Percentiles rank a stretch among this genome's conserved stretches.
These are phyloP conservation scores for Racocetra persica DNA, from an alignment of 371 early-diverging fungal genomes.

Conservation along the genomic window DNA sequence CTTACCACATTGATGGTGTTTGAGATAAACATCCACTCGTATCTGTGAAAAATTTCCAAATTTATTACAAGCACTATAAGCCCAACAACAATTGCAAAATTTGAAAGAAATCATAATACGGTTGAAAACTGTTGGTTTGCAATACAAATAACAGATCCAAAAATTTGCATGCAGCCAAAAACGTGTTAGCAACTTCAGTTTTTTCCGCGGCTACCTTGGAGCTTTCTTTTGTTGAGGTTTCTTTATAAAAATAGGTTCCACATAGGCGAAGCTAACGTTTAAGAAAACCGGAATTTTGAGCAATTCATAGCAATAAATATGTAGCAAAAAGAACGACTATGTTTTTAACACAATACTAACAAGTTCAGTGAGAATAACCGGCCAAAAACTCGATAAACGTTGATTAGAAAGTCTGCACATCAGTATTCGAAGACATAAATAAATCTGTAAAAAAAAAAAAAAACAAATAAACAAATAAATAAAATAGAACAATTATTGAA, in stretches of 20 bases:
- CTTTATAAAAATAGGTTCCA: conserved; percentile 58
- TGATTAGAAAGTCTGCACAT: conserved; percentile 80
- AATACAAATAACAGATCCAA: conserved; percentile 82
- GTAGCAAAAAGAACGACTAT: neutral
- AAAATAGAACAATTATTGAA: neutral
- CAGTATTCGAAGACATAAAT: conserved; percentile 82
- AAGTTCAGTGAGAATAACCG: conserved; percentile 87
- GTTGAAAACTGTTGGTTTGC: conserved; percentile 83
- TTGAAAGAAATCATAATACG: conserved; percentile 58
- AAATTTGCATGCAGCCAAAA: conserved; percentile 88
- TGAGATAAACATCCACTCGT: conserved; percentile 92
- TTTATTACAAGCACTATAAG: neutral
- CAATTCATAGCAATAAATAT: neutral
- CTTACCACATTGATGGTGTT: conserved; percentile 77
- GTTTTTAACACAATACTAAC: conserved; percentile 51
- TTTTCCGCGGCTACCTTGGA: conserved; percentile 52
- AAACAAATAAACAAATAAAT: too few relatives aligned
- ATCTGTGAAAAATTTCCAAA: conserved; percentile 54
- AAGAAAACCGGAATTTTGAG: neutral
- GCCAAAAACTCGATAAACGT: conserved; percentile 89
- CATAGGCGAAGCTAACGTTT: conserved; percentile 65
- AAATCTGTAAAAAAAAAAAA: conserved; percentile 59
- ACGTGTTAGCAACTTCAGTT: conserved; percentile 76
- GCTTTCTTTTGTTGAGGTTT: neutral
- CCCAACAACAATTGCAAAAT: neutral